Conservation (phyloP, 1,139 yeast genomes). For the Blastobotrys illinoisensis region DNA sequence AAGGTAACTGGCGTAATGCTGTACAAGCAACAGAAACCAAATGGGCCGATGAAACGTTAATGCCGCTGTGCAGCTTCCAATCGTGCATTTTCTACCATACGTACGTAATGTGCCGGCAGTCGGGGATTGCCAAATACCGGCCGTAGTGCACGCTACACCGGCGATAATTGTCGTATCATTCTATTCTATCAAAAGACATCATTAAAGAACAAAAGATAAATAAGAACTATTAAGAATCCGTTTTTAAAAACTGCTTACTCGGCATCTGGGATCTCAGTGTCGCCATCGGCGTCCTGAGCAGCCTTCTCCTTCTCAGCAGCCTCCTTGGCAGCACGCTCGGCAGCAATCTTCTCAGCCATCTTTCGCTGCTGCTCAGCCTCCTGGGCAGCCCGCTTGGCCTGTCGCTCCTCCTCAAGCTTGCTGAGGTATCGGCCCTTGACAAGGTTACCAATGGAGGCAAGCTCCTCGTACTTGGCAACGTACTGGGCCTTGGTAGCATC, state of each 20-base stretch:
- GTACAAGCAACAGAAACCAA: too few species aligned
- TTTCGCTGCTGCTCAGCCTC: conserved; percentile 81
- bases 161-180: background rate
- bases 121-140: too few species aligned
- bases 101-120: too few species aligned
- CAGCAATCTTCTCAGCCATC: conserved; percentile 87
- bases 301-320: conserved; percentile 27
- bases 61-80: too few species aligned
- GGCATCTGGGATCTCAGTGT: conserved; percentile 22
- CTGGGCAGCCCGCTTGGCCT: conserved; percentile 77
- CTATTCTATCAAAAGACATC: background rate
- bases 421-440: conserved; percentile 93
- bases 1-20: too few species aligned
- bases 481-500: conserved; percentile 95
- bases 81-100: too few species aligned
- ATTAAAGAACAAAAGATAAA: conserved; percentile 2
- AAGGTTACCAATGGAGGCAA: conserved; percentile 89
- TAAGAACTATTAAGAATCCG: background rate
- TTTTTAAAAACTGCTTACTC: background rate
- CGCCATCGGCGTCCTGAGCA: conserved; percentile 16
- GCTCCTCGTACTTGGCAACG: conserved; percentile 96
- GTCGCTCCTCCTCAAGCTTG: conserved; percentile 93
- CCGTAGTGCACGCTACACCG: too few species aligned
- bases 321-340: conserved; percentile 51
- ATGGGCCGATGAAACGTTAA: too few species aligned